These are phyloP conservation scores for Darksidea phi DNA, from an alignment of 495 filamentous ascomycete genomes.

Conservation along the genomic window DNA sequence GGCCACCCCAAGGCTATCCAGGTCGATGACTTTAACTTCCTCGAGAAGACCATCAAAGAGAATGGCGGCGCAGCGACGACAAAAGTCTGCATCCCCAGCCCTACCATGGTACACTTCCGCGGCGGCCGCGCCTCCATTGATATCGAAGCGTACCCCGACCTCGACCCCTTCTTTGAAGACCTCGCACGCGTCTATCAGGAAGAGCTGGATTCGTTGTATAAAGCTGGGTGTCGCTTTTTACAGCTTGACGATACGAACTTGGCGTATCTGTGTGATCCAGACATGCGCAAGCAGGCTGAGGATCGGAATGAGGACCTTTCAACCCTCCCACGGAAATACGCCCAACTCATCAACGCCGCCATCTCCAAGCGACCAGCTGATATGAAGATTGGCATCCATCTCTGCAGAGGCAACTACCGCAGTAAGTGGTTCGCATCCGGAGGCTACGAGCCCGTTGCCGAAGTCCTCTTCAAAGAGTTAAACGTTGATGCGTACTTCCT, in stretches of 20 bases:
- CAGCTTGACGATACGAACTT: constrained; percentile 47
- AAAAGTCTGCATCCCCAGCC: constrained; percentile 37
- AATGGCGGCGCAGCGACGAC: constrained; percentile 28
- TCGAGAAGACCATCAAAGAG: constrained; percentile 31
- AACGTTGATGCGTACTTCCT: constrained; percentile 47
- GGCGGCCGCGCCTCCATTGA: constrained; percentile 36
- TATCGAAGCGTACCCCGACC: constrained; percentile 36
- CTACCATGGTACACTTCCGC: constrained; percentile 41
- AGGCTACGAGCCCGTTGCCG: constrained; percentile 44
- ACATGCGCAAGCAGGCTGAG: constrained; percentile 39
- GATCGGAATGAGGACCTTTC: constrained; percentile 41
- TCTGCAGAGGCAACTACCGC: constrained; percentile 42
- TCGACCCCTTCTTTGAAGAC: constrained; percentile 43
- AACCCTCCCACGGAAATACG: constrained; percentile 39
- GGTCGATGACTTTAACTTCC: constrained; percentile 38
- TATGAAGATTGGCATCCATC: constrained; percentile 45
- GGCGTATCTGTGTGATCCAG: constrained; percentile 45
- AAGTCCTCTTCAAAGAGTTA: constrained; percentile 44
- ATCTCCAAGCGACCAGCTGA: constrained; percentile 40
- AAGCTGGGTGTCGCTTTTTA: constrained; percentile 41
- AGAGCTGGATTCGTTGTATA: constrained; percentile 41
- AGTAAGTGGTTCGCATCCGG: constrained; percentile 41
- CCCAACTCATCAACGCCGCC: constrained; percentile 43
- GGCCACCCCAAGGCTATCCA: constrained; percentile 35
- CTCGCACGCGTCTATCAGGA: constrained; percentile 42